Evolutionary conservation across 2,329 filamentous ascomycete genomes (phyloP), one percentile per base, ranked within the genome.

Genomic region (Neopestalotiopsis rosae): DNA sequence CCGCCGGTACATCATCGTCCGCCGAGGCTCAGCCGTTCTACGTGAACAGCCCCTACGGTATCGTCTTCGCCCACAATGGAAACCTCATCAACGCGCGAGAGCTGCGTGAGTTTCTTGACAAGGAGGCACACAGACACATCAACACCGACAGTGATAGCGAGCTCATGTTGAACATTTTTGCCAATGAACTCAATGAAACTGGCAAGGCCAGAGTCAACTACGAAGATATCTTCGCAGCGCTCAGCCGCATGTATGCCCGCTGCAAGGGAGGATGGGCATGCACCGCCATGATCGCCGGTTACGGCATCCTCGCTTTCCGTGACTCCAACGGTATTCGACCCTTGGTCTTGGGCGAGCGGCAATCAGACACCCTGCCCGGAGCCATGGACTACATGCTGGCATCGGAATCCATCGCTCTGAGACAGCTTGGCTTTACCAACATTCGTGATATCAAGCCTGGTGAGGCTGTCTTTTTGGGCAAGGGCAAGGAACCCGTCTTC

Each of bases 1-100:
- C 66, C 32, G 66, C 66, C 10, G 66, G 66, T 17, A 67, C 66
- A 20, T 32, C 38, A 7, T 67, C 66, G n/a, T 40, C 58, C 76
- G 88, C 90, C n/a, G 92, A 93, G 81, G 91, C 90, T n/a, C 91
- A 94, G 79, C 92, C 92, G 0, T 94, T 94, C 80, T 94, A 94
- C 76, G 91, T 93, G 74, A 94, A 94, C 82, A 87, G 85, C 69
- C 92, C 92, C 2, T 94, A 93, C 76, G 92, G 92, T 64, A 92
- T 94, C 74, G 90, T 87, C 76, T 86, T 94, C 75, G 90, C 91
- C 10, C 90, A 93, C 80, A 94, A 94, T 74, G 92, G 92, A 69
- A 94, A 94, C 77, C 82, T 94, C 59, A 92, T 94, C 83, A 94
- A 94, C 76, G 90, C 91, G 0, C 86, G 87, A 1, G 89, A 91